These are phyloP conservation scores for Ichthyophthirius multifiliis DNA, from an alignment of 169 alveolate genomes.

Conservation along the genomic window DNA sequence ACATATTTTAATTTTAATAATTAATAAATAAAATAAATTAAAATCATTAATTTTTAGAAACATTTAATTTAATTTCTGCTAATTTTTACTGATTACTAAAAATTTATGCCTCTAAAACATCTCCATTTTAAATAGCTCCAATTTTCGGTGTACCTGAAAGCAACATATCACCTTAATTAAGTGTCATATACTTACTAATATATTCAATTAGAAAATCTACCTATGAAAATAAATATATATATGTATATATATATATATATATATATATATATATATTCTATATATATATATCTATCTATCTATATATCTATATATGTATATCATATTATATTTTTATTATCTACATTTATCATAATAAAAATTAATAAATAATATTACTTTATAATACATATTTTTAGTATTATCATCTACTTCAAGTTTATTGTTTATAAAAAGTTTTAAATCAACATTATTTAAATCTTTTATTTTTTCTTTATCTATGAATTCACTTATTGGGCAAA, in stretches of 20 bases:
- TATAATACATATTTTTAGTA: constrained; percentile 60
- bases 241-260: not conserved
- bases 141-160: constrained; percentile 70
- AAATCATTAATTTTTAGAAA: not conserved
- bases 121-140: constrained; percentile 54
- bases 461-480: not conserved
- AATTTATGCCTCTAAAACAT: constrained; percentile 12
- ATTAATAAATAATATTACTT: not conserved
- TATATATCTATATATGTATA: no score
- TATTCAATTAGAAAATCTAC: constrained; percentile 40
- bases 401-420: constrained; percentile 15
- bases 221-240: not conserved
- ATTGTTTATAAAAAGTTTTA: constrained; percentile 39
- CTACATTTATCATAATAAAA: no score
- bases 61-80: not conserved
- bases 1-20: no score
- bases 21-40: not conserved
- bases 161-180: constrained; percentile 66
- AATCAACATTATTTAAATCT: constrained; percentile 34
- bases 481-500: constrained; percentile 35
- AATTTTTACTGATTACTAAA: not conserved
- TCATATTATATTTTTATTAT: not conserved
- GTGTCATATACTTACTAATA: constrained; percentile 48
- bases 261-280: no score
- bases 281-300: no score